Percentiles rank a stretch among this genome's conserved stretches.
Evolutionary conservation across 2,329 filamentous ascomycete genomes (phyloP).

Genomic region (Penicillium capsulatum): DNA sequence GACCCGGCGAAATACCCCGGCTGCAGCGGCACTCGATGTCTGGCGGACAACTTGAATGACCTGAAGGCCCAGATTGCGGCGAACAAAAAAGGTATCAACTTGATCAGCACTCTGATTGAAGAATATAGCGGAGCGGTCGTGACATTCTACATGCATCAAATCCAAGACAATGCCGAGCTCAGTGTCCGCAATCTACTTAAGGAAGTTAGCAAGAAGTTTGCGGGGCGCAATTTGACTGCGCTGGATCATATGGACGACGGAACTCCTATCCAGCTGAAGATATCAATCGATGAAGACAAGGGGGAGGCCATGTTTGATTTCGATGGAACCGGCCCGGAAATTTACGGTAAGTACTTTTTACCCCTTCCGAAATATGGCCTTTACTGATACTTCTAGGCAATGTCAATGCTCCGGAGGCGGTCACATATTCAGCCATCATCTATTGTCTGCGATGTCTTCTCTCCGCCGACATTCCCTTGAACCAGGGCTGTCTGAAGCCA

Average conservation of each 20-base stretch:
- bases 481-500: conserved; percentile 74
- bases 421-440: conserved; percentile 76
- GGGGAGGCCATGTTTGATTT: conserved; percentile 74
- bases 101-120: conserved; percentile 65
- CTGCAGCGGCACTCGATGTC: conserved; percentile 69
- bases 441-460: conserved; percentile 75
- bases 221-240: conserved; percentile 60
- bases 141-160: conserved; percentile 72
- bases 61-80: conserved; percentile 78
- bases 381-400: conserved; percentile 48
- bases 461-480: conserved; percentile 71
- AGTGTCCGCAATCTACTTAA: conserved; percentile 68
- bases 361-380: not conserved
- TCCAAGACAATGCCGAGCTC: conserved; percentile 71
- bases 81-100: conserved; percentile 74
- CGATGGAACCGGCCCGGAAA: conserved; percentile 69
- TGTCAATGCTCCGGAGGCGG: conserved; percentile 71
- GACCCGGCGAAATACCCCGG: conserved; percentile 68
- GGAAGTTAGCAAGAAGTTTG: conserved; percentile 59
- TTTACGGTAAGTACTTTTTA: conserved; percentile 32
- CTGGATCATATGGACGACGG: conserved; percentile 81
- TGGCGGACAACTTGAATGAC: conserved; percentile 76
- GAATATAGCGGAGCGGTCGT: conserved; percentile 70
- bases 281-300: conserved; percentile 63
- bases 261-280: conserved; percentile 67